These are phyloP conservation scores for Remersonia thermophila DNA, from an alignment of 2,329 filamentous ascomycete species.

Conservation along the genomic window DNA sequence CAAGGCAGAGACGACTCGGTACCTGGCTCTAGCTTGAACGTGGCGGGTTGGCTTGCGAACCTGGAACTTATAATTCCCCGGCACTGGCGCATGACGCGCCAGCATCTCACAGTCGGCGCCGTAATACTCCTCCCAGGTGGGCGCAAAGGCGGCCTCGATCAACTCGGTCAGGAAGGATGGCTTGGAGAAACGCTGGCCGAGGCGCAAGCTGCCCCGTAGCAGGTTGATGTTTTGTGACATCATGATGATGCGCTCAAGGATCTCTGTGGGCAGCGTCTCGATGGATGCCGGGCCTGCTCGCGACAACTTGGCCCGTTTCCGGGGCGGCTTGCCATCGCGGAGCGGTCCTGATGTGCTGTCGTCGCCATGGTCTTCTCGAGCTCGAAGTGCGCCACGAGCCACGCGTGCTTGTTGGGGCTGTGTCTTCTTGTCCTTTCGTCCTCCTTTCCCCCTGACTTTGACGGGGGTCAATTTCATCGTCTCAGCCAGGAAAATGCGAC, in stretches of 20 bases:
- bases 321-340: background rate
- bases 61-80: too few relatives aligned
- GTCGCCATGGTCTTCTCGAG: too few relatives aligned
- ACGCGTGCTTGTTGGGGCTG: too few relatives aligned
- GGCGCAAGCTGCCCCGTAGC: constrained; percentile 29
- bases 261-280: constrained; percentile 35
- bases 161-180: constrained; percentile 23
- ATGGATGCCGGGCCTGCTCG: constrained; percentile 13
- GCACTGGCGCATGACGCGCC: too few relatives aligned
- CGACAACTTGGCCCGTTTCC: background rate
- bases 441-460: too few relatives aligned
- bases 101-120: background rate
- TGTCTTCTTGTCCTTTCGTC: too few relatives aligned
- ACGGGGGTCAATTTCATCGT: too few relatives aligned
- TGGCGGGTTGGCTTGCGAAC: too few relatives aligned
- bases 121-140: constrained; percentile 26
- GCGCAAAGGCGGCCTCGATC: constrained; percentile 26
- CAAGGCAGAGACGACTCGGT: too few relatives aligned
- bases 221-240: constrained; percentile 37
- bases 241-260: constrained; percentile 41
- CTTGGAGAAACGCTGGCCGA: constrained; percentile 36
- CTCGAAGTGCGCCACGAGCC: too few relatives aligned
- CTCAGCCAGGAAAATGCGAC: too few relatives aligned
- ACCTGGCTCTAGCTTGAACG: too few relatives aligned
- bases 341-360: background rate